These are phyloP conservation scores for Gomphus sp. DNA, from an alignment of 1,284 basidiomycete species.

Conservation along the genomic window DNA sequence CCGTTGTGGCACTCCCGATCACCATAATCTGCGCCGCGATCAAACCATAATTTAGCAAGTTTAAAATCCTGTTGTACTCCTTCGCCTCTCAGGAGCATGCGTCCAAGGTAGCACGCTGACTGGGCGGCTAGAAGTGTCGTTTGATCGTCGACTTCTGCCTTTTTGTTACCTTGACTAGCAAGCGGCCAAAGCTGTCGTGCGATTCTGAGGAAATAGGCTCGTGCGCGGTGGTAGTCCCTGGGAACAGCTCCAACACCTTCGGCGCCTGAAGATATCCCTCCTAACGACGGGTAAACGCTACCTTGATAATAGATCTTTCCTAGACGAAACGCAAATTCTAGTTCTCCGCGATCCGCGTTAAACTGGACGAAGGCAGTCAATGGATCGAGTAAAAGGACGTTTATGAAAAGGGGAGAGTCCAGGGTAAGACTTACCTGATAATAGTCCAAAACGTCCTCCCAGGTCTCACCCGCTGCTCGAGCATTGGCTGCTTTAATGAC, in stretches of 20 bases:
- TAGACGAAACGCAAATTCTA: constrained; percentile 77
- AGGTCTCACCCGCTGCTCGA: constrained; percentile 79
- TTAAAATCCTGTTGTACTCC: constrained; percentile 74
- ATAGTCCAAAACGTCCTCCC: constrained; percentile 88
- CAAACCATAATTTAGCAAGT: constrained; percentile 90
- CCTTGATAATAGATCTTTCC: constrained; percentile 94
- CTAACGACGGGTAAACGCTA: constrained; percentile 65
- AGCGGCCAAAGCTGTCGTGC: constrained; percentile 78
- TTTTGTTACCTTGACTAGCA: constrained; percentile 39
- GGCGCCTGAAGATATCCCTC: constrained; percentile 76
- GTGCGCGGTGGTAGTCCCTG: constrained; percentile 66
- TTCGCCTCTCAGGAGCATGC: constrained; percentile 93
- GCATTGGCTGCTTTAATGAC: constrained; percentile 80
- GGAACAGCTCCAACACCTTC: constrained; percentile 79
- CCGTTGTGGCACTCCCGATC: constrained; percentile 87
- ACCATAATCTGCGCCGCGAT: constrained; percentile 72
- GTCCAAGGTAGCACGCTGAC: constrained; percentile 79
- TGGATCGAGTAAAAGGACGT: background rate
- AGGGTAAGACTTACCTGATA: constrained; percentile 28
- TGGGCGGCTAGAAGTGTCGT: constrained; percentile 62
- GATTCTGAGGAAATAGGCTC: constrained; percentile 74
- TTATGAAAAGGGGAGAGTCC: background rate
- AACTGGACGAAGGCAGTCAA: constrained; percentile 40
- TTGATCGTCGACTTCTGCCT: constrained; percentile 45
- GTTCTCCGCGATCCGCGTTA: constrained; percentile 84